These are phyloP conservation scores for Ceratocystiopsis sp. DNA, from an alignment of 2,329 filamentous ascomycete species.

Conservation along the genomic window DNA sequence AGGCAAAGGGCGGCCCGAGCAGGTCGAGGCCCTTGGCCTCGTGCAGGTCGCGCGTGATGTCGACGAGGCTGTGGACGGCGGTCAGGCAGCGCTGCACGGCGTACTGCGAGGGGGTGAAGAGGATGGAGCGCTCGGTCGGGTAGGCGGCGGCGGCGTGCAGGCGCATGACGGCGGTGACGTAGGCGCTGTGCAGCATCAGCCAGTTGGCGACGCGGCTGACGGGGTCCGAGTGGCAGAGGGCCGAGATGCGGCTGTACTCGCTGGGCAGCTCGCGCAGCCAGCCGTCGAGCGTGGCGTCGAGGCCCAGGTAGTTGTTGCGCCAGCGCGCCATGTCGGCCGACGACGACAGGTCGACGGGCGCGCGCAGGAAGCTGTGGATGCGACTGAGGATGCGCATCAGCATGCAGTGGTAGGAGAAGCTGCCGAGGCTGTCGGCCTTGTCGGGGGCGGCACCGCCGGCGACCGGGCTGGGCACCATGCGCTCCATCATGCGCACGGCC, in stretches of 20 bases:
- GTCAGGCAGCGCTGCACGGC: slow-evolving; percentile 68
- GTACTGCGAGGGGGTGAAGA: slow-evolving; percentile 75
- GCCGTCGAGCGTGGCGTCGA: slow-evolving; percentile 60
- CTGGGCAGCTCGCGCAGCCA: slow-evolving; percentile 75
- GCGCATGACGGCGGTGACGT: slow-evolving; percentile 76
- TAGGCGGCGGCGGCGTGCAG: slow-evolving; percentile 86
- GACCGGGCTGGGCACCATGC: too few relatives aligned
- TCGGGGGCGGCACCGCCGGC: slow-evolving; percentile 3
- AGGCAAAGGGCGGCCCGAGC: slow-evolving; percentile 79
- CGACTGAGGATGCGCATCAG: slow-evolving; percentile 72
- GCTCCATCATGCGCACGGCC: slow-evolving; percentile 11
- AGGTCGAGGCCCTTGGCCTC: slow-evolving; percentile 59
- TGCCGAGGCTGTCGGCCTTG: slow-evolving; percentile 62
- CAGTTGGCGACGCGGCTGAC: slow-evolving; percentile 62
- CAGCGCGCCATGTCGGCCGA: slow-evolving; percentile 72
- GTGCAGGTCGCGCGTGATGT: slow-evolving; percentile 61
- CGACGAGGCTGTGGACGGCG: slow-evolving; percentile 69
- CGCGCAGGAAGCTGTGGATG: slow-evolving; percentile 76
- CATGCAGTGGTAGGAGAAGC: slow-evolving; percentile 81
- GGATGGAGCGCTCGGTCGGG: slow-evolving; percentile 69
- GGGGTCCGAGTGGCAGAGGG: slow-evolving; percentile 52
- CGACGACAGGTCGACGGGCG: slow-evolving; percentile 73
- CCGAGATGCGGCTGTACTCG: slow-evolving; percentile 71
- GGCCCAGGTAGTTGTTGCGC: slow-evolving; percentile 71
- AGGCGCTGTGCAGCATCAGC: slow-evolving; percentile 83